These are phyloP conservation scores for Penicillium ochrochloron DNA, from an alignment of 495 filamentous ascomycete species.

Conservation along the genomic window DNA sequence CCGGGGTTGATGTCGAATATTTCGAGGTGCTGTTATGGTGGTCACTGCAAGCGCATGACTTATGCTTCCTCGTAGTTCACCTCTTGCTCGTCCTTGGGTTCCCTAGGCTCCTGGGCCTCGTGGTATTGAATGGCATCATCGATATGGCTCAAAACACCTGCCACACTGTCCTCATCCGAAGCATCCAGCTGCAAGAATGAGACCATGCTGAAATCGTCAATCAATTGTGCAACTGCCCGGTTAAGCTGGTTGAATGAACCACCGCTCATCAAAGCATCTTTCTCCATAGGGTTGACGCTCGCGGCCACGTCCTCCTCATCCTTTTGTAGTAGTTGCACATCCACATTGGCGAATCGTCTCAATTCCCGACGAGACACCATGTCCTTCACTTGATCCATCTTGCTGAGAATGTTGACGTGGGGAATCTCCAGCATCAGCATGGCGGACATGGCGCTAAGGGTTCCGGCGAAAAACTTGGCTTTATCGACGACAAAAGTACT, in stretches of 20 bases:
- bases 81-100: conserved; percentile 79
- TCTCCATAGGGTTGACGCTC: conserved; percentile 57
- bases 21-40: not conserved
- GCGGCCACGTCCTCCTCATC: conserved; percentile 46
- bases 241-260: conserved; percentile 79
- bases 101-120: conserved; percentile 92
- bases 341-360: conserved; percentile 84
- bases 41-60: not conserved
- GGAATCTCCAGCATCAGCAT: conserved; percentile 98
- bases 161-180: conserved; percentile 92
- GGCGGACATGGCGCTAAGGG: conserved; percentile 93
- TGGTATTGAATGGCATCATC: conserved; percentile 96
- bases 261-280: conserved; percentile 74
- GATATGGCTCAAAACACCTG: conserved; percentile 90
- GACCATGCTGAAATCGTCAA: conserved; percentile 98
- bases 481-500: conserved; percentile 93
- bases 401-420: conserved; percentile 90
- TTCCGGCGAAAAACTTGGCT: conserved; percentile 96
- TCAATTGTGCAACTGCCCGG: conserved; percentile 80
- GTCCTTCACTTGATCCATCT: conserved; percentile 94
- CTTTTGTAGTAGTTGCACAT: conserved; percentile 73
- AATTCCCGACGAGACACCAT: conserved; percentile 81
- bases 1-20: not conserved
- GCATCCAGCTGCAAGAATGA: conserved; percentile 88
- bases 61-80: conserved; percentile 61